Conservation (phyloP, 2,329 filamentous ascomycete genomes). For the Xylariales sp. region DNA sequence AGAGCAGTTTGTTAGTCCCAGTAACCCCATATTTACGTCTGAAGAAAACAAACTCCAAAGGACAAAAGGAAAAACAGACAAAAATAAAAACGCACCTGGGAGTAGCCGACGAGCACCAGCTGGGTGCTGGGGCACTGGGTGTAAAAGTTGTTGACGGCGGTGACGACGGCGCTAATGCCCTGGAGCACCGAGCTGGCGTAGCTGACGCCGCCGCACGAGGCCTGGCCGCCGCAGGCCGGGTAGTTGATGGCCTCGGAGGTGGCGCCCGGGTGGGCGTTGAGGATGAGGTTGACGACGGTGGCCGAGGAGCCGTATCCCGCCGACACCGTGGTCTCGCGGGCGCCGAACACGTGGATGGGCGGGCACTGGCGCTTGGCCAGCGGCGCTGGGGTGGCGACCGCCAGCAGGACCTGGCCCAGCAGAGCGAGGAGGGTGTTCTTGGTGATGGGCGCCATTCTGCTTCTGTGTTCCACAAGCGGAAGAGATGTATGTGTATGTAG, state of each 20-base stretch:
- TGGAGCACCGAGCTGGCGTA: slow-evolving; percentile 52
- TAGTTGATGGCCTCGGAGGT: slow-evolving; percentile 42
- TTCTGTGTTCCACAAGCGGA: too few relatives aligned
- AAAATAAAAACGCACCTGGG: too few relatives aligned
- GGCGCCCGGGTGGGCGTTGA: slow-evolving; percentile 39
- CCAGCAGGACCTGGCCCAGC: too few relatives aligned
- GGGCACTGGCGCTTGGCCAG: too few relatives aligned
- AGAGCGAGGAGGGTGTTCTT: too few relatives aligned
- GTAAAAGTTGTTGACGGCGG: slow-evolving; percentile 52
- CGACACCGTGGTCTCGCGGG: slow-evolving; percentile 43
- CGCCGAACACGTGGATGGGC: slow-evolving; percentile 44
- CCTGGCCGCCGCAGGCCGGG: slow-evolving; percentile 55
- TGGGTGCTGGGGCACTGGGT: slow-evolving; percentile 50
- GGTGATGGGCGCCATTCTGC: too few relatives aligned
- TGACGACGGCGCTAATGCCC: slow-evolving; percentile 51
- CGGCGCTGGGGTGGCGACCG: too few relatives aligned
- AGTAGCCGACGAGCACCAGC: slow-evolving; percentile 60
- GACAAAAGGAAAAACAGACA: too few relatives aligned
- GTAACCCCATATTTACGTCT: too few relatives aligned
- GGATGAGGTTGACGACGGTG: slow-evolving; percentile 40
- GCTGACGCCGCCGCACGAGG: slow-evolving; percentile 47
- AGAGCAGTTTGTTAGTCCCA: too few relatives aligned
- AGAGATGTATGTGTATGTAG: too few relatives aligned
- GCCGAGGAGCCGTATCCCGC: slow-evolving; percentile 39
- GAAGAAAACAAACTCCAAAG: too few relatives aligned